Evolutionary conservation across 1,284 basidiomycete genomes (phyloP).

Genomic region (Cryptococcus hybrid): DNA sequence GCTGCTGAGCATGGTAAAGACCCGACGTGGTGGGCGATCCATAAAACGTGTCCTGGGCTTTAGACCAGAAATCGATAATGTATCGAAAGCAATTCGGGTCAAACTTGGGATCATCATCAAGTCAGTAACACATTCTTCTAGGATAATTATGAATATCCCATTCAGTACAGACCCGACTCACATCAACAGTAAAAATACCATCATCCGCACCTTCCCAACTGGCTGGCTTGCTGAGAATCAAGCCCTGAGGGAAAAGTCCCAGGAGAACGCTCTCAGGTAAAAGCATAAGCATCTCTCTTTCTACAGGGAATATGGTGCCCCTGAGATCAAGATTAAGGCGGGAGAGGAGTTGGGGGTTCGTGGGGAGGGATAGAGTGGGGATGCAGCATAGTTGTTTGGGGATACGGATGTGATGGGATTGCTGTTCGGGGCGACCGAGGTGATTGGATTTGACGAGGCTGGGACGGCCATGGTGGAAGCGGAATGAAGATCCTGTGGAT

Average conservation of each 20-base stretch:
- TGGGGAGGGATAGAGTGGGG: conserved; percentile 24
- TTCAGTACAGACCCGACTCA: conserved; percentile 54
- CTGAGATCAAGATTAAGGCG: conserved; percentile 89
- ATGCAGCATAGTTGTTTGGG: conserved; percentile 50
- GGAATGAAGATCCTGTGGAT: too few relatives aligned
- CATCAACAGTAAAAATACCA: conserved; percentile 93
- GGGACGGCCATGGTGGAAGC: conserved; percentile 23
- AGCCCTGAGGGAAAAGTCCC: conserved; percentile 95
- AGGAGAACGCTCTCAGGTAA: conserved; percentile 94
- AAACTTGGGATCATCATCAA: conserved; percentile 61
- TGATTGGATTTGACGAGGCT: conserved; percentile 48
- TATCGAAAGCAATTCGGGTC: conserved; percentile 95
- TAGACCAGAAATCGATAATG: conserved; percentile 87
- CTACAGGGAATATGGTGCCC: conserved; percentile 87
- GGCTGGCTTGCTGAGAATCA: conserved; percentile 85
- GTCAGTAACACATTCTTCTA: background rate
- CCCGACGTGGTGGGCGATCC: conserved; percentile 73
- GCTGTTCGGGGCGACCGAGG: conserved; percentile 49
- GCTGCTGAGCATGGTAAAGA: conserved; percentile 74
- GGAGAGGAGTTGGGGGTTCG: conserved; percentile 64
- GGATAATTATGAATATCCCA: background rate
- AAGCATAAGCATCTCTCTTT: conserved; percentile 98
- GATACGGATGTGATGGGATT: conserved; percentile 82
- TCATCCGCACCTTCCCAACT: conserved; percentile 75
- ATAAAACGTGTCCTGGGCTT: conserved; percentile 87